These are phyloP conservation scores for Podospora australis DNA, from an alignment of 495 filamentous ascomycete genomes.

Conservation along the genomic window DNA sequence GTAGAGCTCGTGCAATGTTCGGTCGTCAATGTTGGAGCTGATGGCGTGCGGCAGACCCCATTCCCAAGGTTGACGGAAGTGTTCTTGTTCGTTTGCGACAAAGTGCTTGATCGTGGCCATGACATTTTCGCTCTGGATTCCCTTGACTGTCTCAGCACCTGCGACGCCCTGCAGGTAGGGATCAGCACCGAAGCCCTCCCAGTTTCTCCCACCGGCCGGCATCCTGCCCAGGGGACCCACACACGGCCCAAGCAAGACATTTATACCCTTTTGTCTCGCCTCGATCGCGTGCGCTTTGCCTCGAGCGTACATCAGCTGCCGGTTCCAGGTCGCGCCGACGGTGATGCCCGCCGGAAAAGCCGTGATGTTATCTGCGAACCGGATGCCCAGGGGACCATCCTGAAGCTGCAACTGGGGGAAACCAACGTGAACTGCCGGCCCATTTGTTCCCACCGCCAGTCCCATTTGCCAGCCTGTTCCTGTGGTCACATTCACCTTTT, in stretches of 20 bases:
- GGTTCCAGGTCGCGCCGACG: constrained; percentile 56
- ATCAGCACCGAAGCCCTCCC: constrained; percentile 74
- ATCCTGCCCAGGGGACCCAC: constrained; percentile 66
- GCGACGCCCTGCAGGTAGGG: constrained; percentile 65
- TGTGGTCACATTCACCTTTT: constrained; percentile 94
- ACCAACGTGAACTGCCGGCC: constrained; percentile 56
- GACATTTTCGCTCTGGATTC: constrained; percentile 65
- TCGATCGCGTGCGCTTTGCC: constrained; percentile 64
- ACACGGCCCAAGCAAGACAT: constrained; percentile 62
- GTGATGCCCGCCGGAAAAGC: constrained; percentile 64
- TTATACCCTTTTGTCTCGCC: constrained; percentile 62
- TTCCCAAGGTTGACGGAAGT: constrained; percentile 70
- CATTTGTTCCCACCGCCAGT: constrained; percentile 86
- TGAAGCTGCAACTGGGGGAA: constrained; percentile 88
- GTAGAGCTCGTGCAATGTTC: constrained; percentile 78
- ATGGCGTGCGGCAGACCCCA: constrained; percentile 72
- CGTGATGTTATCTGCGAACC: constrained; percentile 57
- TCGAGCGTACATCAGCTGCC: constrained; percentile 59
- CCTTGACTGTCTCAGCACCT: constrained; percentile 58
- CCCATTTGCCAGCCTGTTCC: constrained; percentile 90
- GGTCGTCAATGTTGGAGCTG: constrained; percentile 76
- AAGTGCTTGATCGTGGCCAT: constrained; percentile 71
- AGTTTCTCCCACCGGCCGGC: constrained; percentile 66
- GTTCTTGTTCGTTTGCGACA: constrained; percentile 70
- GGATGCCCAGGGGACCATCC: constrained; percentile 69